phyloP scores from a whole-genome alignment of 371 early-diverging fungal genomes.

The Dinochytrium kinnereticum region DNA sequence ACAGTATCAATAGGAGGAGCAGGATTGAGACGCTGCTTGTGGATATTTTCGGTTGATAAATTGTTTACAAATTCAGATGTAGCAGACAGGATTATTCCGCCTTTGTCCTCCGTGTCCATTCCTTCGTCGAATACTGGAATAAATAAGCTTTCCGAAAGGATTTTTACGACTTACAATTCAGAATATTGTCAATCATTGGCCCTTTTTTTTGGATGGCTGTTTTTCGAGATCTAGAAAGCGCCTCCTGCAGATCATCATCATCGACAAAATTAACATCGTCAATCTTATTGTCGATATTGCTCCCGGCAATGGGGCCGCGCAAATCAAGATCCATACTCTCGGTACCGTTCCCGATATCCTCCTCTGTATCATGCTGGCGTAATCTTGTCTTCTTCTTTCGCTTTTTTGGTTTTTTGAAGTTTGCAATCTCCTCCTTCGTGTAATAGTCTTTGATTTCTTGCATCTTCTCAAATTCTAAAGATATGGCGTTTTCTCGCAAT shows the following conservation, averaged over 20 bases:
- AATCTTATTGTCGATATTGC: conserved; percentile 43
- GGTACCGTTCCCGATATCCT: conserved; percentile 54
- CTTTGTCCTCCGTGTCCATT: conserved; percentile 26
- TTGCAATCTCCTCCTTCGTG: conserved; percentile 81
- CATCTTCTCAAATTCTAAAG: conserved; percentile 61
- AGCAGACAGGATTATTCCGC: conserved; percentile 44
- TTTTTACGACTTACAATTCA: conserved; percentile 26
- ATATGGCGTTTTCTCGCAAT: conserved; percentile 64
- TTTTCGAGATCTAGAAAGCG: conserved; percentile 77
- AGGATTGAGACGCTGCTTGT: background rate
- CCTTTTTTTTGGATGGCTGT: conserved; percentile 41
- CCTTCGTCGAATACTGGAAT: conserved; percentile 16
- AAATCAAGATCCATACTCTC: conserved; percentile 32
- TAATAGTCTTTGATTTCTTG: conserved; percentile 77
- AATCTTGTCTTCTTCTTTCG: conserved; percentile 40
- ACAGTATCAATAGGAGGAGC: conserved; percentile 1
- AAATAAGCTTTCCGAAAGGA: background rate
- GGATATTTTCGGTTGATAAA: conserved; percentile 30
- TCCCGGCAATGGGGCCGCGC: conserved; percentile 28
- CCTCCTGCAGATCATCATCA: conserved; percentile 90
- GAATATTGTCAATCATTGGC: conserved; percentile 11
- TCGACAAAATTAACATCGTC: conserved; percentile 84
- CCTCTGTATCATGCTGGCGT: conserved; percentile 14
- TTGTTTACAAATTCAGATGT: conserved; percentile 53
- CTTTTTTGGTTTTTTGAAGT: conserved; percentile 81